Conservation (phyloP, 2,329 filamentous ascomycete species). For the Pochonia chlamydosporia region DNA sequence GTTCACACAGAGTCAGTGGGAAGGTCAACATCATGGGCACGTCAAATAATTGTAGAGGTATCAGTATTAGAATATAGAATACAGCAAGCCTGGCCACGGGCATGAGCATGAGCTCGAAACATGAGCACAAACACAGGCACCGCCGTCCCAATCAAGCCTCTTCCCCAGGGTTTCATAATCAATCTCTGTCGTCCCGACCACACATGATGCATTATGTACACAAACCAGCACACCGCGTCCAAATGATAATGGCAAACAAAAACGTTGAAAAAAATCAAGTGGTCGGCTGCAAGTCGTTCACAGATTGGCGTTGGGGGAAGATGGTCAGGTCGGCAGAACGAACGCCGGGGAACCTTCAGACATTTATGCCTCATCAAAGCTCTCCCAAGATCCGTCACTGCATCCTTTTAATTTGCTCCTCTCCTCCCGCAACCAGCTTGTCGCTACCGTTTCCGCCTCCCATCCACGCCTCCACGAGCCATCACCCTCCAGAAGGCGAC, state of each 20-base stretch:
- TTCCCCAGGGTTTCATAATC: neutral
- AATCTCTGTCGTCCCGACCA: conserved; percentile 1
- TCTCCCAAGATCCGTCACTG: neutral
- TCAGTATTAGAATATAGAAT: conserved; percentile 18
- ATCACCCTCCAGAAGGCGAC: neutral
- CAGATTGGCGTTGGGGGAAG: neutral
- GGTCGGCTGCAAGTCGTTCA: conserved; percentile 4
- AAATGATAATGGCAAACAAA: conserved; percentile 2
- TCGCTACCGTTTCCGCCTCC: neutral
- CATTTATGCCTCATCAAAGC: neutral
- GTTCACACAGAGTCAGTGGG: too few species aligned
- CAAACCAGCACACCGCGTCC: conserved; percentile 1
- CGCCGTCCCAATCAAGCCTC: conserved; percentile 4
- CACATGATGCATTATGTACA: conserved; percentile 4
- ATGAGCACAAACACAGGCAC: conserved; percentile 9
- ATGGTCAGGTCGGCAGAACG: neutral
- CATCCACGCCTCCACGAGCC: neutral
- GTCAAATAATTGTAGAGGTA: conserved; percentile 10
- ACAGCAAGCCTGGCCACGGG: conserved; percentile 16
- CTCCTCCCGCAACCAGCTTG: neutral
- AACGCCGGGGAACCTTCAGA: too few species aligned
- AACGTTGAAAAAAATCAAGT: neutral
- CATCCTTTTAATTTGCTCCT: neutral
- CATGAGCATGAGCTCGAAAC: too few species aligned
- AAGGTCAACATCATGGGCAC: too few species aligned